Evolutionary conservation across 192 early-diverging fungal species (phyloP).

Genomic region (Backusella liffmaniae): DNA sequence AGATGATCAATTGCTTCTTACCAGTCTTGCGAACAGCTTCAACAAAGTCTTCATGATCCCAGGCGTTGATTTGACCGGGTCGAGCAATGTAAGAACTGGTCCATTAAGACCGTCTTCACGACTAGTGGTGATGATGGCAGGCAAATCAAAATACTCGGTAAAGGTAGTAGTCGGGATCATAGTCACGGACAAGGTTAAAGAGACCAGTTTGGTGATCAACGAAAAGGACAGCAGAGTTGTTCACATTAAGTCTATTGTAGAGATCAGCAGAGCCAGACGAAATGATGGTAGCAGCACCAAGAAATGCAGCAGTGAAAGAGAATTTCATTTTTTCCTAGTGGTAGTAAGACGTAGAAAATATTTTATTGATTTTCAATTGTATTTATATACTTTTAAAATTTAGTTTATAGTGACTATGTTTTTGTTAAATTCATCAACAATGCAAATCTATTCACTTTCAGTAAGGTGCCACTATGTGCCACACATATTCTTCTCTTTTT

Average conservation of each 20-base stretch:
- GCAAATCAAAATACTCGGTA: conserved; percentile 18
- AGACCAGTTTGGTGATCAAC: conserved; percentile 34
- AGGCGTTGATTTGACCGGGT: conserved; percentile 35
- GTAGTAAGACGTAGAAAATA: too few species aligned
- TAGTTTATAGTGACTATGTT: too few species aligned
- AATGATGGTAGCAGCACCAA: background rate
- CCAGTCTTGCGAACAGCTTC: conserved; percentile 29
- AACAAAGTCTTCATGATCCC: conserved; percentile 28
- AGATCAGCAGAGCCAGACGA: background rate
- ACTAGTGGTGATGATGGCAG: conserved; percentile 30
- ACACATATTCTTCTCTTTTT: too few species aligned
- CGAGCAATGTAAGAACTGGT: conserved; percentile 22
- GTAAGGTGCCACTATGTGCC: too few species aligned
- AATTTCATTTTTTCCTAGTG: background rate
- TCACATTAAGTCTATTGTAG: conserved; percentile 22
- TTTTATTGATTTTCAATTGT: too few species aligned
- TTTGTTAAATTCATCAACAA: too few species aligned
- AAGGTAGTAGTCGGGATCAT: conserved; percentile 1
- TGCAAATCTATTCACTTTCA: too few species aligned
- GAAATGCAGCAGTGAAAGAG: background rate
- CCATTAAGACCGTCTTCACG: conserved; percentile 32
- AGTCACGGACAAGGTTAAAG: conserved; percentile 25
- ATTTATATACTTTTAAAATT: too few species aligned
- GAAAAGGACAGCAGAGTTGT: conserved; percentile 25
- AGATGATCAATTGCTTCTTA: conserved; percentile 32